Base-by-base conservation (phyloP, 2,329 filamentous ascomycete genomes). In the Beauveria pseudobassiana region DNA sequence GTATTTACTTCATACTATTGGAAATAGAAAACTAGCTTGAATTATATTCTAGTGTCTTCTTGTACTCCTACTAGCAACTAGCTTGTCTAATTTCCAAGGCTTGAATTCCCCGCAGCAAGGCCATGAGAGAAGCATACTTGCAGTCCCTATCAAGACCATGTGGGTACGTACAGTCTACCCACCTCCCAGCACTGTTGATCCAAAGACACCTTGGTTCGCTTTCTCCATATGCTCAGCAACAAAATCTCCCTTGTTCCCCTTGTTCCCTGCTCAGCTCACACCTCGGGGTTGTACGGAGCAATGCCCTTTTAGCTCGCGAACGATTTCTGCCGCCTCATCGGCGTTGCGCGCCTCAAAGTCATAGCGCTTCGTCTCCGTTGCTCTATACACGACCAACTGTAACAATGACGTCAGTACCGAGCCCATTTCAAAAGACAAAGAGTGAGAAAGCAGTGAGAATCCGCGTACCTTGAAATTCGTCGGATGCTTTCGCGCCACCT, bases 261-360 rank as follows among this genome's bases (percentile, higher is more conserved):
- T 45, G 26, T 16, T 2, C 26, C 24, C 24, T 5, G 22, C n/a
- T 51, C 51, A 40, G 28, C 54, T 45, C 60, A 78, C 24, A 80
- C 77, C 62, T 84, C 81, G 51, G 81, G 74, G 68, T 61, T 61
- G 22, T 89, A 89, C 26, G 87, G 85, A 40, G 85, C 83, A 59
- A 91, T 86, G 34, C 89, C 88, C 74, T 86, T 90, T 90, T 64
- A 95, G 84, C 76, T 92, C 89, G 62, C 78, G 80, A 30, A 93
- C 89, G 71, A 95, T 91, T 70, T 91, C 88, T n/a, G 83, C 79
- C 49, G 90, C 90, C 74, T 93, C 89, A 34, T 86, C 84, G 12
- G 82, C 78, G 65, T 79, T 88, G 66, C 82, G 84, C n/a, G 89
- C 86, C 74, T 93, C 90, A 71, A 95, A 95, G 66, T 95, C 90